Percentiles rank a stretch among this genome's conserved stretches.
These are phyloP conservation scores for Fusarium pseudograminearum DNA, from an alignment of 2,329 filamentous ascomycete genomes.

Conservation along the genomic window DNA sequence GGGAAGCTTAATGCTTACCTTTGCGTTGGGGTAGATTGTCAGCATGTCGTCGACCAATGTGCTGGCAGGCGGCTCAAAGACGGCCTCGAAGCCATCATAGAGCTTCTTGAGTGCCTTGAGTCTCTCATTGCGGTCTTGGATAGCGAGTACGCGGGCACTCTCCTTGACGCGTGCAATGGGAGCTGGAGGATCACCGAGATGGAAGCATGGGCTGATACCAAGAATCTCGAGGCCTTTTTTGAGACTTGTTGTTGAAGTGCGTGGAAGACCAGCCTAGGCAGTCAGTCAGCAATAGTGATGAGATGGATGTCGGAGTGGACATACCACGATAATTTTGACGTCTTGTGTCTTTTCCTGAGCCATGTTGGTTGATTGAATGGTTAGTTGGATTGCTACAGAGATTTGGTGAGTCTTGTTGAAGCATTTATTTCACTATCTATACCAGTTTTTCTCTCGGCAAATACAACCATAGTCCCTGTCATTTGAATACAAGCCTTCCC, in stretches of 20 bases:
- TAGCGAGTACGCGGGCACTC: conserved; percentile 31
- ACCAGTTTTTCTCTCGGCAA: neutral
- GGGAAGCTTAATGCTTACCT: neutral
- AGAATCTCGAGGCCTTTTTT: conserved; percentile 39
- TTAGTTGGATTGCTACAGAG: neutral
- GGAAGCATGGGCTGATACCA: conserved; percentile 31
- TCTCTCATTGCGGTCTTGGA: conserved; percentile 30
- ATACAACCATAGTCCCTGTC: neutral
- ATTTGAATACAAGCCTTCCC: neutral
- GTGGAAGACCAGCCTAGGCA: conserved; percentile 30
- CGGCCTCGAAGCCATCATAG: conserved; percentile 36
- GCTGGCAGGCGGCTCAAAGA: conserved; percentile 39
- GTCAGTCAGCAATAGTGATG: neutral
- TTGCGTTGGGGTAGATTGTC: conserved; percentile 30
- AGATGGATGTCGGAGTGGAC: neutral
- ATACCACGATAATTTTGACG: conserved; percentile 38
- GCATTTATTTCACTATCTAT: conserved; percentile 12
- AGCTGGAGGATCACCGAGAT: conserved; percentile 36
- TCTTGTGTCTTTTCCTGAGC: neutral
- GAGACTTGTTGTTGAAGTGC: conserved; percentile 37
- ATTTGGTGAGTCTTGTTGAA: neutral
- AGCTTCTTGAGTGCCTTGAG: conserved; percentile 33
- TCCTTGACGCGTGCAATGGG: conserved; percentile 34
- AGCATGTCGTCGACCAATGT: conserved; percentile 37
- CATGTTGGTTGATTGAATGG: conserved; percentile 1